Base-by-base conservation (phyloP, 2,329 filamentous ascomycete genomes). In the Cladosporium oxysporum region DNA sequence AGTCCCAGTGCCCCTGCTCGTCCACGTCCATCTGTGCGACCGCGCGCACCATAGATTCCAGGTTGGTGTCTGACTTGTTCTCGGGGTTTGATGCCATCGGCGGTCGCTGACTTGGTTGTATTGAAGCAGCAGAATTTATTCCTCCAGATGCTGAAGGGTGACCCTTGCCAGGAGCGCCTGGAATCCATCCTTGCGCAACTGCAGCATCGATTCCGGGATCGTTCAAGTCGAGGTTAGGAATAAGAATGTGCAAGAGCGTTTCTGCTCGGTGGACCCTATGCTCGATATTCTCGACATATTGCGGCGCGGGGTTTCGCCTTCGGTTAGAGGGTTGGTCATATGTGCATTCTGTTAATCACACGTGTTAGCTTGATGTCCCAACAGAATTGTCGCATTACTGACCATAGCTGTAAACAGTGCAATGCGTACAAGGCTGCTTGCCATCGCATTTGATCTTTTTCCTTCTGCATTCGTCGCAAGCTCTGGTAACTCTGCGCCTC, bases 361-460 rank as follows among this genome's bases (percentile, higher is more conserved):
- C 52, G 33, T 44, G 11, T 50, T 21, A 60, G 58, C 37, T 58
- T 50, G 37, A 21, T n/a, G 35, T 23, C 37, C 18, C 7, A 37
- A 67, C 23, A 14, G 33, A 16, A 41, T 16, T 44, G 49, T 47
- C 23, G 21, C 49, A 26, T 28, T 28, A 67, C 85, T 76, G 85
- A 97, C 95, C 94, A 83, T 99, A 99, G 77, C 93, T 97, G 79
- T 99, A 99, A 59, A 98, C 93, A 12, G 93, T 96, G 78, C 95
- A 99, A 79, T 98, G 95, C 0, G 93, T 97, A 71, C 83, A 85
- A 8, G 83, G 83, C 73, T 84, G 82, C 72, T 82, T 83, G 67
- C 82, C 83, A 69, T 84, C 83, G 72, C 83, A 85, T 71, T 84
- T 84, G 71, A 85, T 84, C 73, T 85, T 85, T 75, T 84, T 85